Conservation (phyloP, 2,329 filamentous ascomycete species). For the Colletotrichum aenigma region DNA sequence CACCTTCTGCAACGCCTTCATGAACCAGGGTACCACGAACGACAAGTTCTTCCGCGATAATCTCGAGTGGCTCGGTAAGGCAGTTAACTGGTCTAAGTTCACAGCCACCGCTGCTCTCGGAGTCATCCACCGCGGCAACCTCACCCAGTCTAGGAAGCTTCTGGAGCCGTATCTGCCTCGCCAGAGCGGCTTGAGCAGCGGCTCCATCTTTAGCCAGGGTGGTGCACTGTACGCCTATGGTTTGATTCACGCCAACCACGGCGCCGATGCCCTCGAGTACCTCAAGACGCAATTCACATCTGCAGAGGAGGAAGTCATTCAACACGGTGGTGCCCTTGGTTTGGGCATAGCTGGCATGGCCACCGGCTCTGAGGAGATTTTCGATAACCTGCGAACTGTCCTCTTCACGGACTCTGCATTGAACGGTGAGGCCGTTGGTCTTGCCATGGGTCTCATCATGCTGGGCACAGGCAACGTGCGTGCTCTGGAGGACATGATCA, state of each 20-base stretch:
- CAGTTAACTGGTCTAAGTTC: slow-evolving; percentile 99
- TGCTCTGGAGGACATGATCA: slow-evolving; percentile 94
- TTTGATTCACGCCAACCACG: slow-evolving; percentile 96
- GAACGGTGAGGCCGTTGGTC: slow-evolving; percentile 94
- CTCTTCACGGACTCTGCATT: slow-evolving; percentile 94
- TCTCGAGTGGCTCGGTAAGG: slow-evolving; percentile 96
- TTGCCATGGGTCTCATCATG: slow-evolving; percentile 98
- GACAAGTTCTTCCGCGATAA: slow-evolving; percentile 99
- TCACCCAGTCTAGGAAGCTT: slow-evolving; percentile 90
- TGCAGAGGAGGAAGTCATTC: slow-evolving; percentile 89
- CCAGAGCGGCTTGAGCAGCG: slow-evolving; percentile 72
- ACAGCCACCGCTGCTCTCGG: slow-evolving; percentile 95
- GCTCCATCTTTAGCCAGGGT: slow-evolving; percentile 94
- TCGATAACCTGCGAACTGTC: slow-evolving; percentile 87
- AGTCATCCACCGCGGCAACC: slow-evolving; percentile 94
- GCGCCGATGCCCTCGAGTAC: slow-evolving; percentile 85
- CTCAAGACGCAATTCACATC: slow-evolving; percentile 76
- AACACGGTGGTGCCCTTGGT: slow-evolving; percentile 94
- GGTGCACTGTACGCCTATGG: slow-evolving; percentile 95
- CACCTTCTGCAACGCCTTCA: slow-evolving; percentile 97
- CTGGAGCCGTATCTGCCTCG: slow-evolving; percentile 93
- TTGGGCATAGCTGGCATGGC: slow-evolving; percentile 98
- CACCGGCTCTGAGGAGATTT: slow-evolving; percentile 87
- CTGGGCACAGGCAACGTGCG: slow-evolving; percentile 95
- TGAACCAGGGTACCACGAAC: slow-evolving; percentile 98